These are phyloP conservation scores for Zygoascus flipseniorum DNA, from an alignment of 805 yeast genomes.

Conservation along the genomic window DNA sequence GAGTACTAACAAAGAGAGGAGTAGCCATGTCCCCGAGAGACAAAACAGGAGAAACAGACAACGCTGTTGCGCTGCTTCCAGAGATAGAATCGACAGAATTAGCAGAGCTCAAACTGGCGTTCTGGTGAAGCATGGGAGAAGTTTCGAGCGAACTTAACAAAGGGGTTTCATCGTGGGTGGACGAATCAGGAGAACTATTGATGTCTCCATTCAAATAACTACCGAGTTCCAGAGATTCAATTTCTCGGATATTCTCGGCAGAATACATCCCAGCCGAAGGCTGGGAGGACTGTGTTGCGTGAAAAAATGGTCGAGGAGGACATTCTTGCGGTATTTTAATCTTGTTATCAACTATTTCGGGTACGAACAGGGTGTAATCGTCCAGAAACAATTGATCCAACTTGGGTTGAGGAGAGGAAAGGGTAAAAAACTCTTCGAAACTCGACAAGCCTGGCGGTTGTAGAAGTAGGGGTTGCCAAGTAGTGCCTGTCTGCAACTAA, in stretches of 20 bases:
- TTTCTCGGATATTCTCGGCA: not conserved
- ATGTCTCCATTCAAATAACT: not conserved
- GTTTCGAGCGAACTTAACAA: not conserved
- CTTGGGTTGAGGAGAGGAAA: not conserved
- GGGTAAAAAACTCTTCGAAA: not conserved
- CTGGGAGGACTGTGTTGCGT: not conserved
- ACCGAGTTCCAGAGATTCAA: not conserved
- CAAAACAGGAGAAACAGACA: not conserved
- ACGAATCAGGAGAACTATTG: not conserved
- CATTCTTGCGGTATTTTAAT: not conserved
- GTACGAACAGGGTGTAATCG: not conserved
- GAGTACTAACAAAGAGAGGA: not conserved
- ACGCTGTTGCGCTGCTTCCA: not conserved
- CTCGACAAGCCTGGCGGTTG: not conserved
- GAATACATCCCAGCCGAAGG: not conserved
- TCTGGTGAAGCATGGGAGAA: not conserved
- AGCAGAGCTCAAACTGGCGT: not conserved
- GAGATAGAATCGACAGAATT: not conserved
- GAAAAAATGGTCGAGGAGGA: not conserved
- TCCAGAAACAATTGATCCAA: not conserved
- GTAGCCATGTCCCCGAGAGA: not conserved
- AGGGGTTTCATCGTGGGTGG: not conserved
- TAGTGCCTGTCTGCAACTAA: not conserved
- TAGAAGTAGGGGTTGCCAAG: not conserved
- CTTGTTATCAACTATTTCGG: not conserved